Evolutionary conservation across 495 filamentous ascomycete species (phyloP).

Genomic region (Aspergillus hancockii): DNA sequence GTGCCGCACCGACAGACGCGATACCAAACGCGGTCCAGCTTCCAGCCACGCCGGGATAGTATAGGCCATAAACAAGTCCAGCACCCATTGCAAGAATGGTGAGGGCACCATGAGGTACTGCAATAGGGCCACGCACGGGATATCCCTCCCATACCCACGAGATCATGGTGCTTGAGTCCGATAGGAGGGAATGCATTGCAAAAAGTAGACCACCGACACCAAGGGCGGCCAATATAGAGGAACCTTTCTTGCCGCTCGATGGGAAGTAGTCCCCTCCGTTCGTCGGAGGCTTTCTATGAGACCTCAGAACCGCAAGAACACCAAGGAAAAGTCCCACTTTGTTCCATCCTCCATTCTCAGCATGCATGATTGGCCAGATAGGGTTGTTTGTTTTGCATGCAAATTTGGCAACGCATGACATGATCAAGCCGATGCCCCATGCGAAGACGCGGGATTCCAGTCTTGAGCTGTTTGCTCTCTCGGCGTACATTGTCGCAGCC

Average conservation of each 20-base stretch:
- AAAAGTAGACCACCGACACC: slow-evolving; percentile 87
- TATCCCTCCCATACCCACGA: slow-evolving; percentile 99
- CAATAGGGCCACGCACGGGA: slow-evolving; percentile 85
- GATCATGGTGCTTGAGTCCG: slow-evolving; percentile 98
- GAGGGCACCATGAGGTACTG: slow-evolving; percentile 82
- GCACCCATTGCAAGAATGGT: slow-evolving; percentile 84
- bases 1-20: slow-evolving; percentile 74
- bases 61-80: slow-evolving; percentile 78
- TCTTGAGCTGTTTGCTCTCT: slow-evolving; percentile 68
- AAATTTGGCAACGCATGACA: slow-evolving; percentile 89
- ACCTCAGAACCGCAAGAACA: slow-evolving; percentile 68
- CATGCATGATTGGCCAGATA: slow-evolving; percentile 92
- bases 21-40: slow-evolving; percentile 82
- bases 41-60: slow-evolving; percentile 64
- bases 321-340: slow-evolving; percentile 77
- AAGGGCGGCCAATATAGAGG: slow-evolving; percentile 68
- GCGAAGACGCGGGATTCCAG: slow-evolving; percentile 81
- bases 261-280: slow-evolving; percentile 54
- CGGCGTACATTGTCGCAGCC: slow-evolving; percentile 76
- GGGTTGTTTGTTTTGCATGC: slow-evolving; percentile 97
- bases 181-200: slow-evolving; percentile 87
- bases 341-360: slow-evolving; percentile 89
- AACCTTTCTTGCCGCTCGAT: slow-evolving; percentile 58
- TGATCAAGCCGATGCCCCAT: slow-evolving; percentile 78
- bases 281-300: slow-evolving; percentile 59